These are phyloP conservation scores for Pleurostoma richardsiae DNA, from an alignment of 2,329 filamentous ascomycete genomes.

Conservation along the genomic window DNA sequence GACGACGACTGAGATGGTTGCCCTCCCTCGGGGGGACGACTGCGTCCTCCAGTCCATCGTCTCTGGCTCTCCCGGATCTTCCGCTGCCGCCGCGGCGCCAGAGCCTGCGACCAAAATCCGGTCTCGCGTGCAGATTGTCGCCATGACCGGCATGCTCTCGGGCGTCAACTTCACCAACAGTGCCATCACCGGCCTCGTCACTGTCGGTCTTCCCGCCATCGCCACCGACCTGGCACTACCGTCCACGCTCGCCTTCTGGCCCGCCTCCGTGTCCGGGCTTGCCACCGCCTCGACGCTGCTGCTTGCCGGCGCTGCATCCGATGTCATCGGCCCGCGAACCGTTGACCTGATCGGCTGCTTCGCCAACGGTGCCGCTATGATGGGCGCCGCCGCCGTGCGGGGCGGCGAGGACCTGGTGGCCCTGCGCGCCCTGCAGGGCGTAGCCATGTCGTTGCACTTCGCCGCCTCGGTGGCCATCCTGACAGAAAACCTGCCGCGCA, in stretches of 20 bases:
- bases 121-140: background rate
- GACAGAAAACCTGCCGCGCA: conserved; percentile 20
- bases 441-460: conserved; percentile 27
- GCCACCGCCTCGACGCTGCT: conserved; percentile 29
- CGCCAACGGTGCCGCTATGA: conserved; percentile 18
- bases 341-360: conserved; percentile 28
- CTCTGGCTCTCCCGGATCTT: too few relatives aligned
- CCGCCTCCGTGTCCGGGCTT: conserved; percentile 27
- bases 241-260: conserved; percentile 30
- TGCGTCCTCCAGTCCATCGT: too few relatives aligned
- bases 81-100: too few relatives aligned
- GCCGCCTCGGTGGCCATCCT: conserved; percentile 29
- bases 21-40: too few relatives aligned
- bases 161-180: conserved; percentile 19
- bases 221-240: conserved; percentile 26
- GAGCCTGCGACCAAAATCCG: too few relatives aligned
- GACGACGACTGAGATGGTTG: too few relatives aligned
- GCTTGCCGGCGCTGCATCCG: conserved; percentile 31
- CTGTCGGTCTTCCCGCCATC: conserved; percentile 34
- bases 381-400: conserved; percentile 23
- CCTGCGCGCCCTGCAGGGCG: conserved; percentile 33
- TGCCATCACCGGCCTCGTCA: conserved; percentile 25
- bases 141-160: conserved; percentile 10
- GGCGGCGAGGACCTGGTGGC: conserved; percentile 26
- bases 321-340: conserved; percentile 24